A percentile compares a stretch with the other conserved stretches of the same genome.
Conservation (phyloP, 2,329 filamentous ascomycete genomes). For the Fusarium chlamydosporum region DNA sequence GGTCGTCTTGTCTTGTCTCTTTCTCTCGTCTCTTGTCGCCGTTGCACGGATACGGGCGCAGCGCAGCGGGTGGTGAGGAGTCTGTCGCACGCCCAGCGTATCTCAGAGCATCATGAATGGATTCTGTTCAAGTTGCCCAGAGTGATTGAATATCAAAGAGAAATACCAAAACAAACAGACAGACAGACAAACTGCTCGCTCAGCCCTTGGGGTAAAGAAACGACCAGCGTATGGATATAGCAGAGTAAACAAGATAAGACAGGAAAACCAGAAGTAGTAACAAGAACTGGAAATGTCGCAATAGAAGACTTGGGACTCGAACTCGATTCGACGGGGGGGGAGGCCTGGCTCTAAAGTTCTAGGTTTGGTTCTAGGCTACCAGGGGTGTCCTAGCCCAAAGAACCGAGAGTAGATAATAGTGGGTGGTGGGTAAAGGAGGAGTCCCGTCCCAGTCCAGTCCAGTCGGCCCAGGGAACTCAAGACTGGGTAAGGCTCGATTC, state of each 20-base stretch:
- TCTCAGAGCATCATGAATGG: constrained; percentile 51
- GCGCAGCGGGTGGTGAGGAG: constrained; percentile 43
- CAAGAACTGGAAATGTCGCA: constrained; percentile 44
- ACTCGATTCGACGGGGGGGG: constrained; percentile 8
- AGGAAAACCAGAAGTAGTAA: constrained; percentile 16
- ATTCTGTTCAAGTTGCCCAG: constrained; percentile 44
- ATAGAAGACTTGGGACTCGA: constrained; percentile 10
- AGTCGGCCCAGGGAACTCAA: constrained; percentile 17
- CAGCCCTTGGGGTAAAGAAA: constrained; percentile 6
- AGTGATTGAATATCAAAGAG: constrained; percentile 16
- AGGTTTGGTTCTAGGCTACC: constrained; percentile 28
- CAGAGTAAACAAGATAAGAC: constrained; percentile 35
- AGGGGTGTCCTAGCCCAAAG: constrained; percentile 41
- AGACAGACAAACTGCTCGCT: constrained; percentile 20
- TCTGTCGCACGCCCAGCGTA: constrained; percentile 49
- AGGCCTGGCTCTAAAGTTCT: constrained; percentile 25
- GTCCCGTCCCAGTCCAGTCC: neutral
- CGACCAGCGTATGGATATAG: constrained; percentile 41
- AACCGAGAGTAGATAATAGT: constrained; percentile 37
- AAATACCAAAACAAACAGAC: constrained; percentile 17
- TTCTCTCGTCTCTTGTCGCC: constrained; percentile 22
- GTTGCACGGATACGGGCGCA: constrained; percentile 50
- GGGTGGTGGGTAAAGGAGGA: constrained; percentile 39
- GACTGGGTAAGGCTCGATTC: neutral
- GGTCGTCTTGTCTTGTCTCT: constrained; percentile 13